Evolutionary conservation across 176 grass and related monocot species (phyloP).

Genomic region (Eleusine indica): DNA sequence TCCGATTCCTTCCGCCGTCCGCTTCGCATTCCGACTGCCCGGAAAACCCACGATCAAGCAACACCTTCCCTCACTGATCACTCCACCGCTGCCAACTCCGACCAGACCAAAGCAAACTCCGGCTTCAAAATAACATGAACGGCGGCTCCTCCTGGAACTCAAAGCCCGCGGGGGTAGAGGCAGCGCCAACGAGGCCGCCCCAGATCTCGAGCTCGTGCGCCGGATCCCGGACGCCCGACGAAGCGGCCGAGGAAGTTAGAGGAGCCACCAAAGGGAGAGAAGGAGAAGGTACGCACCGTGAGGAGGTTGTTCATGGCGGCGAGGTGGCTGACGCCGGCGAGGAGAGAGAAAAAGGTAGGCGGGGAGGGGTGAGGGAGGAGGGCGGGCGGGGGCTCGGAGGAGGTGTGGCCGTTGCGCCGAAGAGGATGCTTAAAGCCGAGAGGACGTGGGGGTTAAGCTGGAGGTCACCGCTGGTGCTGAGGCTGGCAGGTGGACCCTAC

Average conservation of each 20-base stretch:
- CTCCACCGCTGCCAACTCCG: constrained; percentile 25
- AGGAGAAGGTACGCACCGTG: constrained; percentile 21
- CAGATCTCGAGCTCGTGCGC: constrained; percentile 45
- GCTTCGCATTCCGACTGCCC: not conserved
- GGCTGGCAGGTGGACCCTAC: not conserved
- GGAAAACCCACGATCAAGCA: constrained; percentile 10
- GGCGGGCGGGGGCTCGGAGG: not conserved
- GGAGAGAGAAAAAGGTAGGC: constrained; percentile 32
- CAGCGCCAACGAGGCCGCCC: not conserved
- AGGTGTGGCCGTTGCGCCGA: constrained; percentile 45
- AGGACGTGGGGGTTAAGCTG: constrained; percentile 5
- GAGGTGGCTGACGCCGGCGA: constrained; percentile 26
- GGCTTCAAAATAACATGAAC: not conserved
- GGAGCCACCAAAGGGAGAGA: not conserved
- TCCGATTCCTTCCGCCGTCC: not conserved
- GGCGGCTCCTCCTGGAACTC: not conserved
- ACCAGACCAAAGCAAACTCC: not conserved
- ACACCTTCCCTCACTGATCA: constrained; percentile 28
- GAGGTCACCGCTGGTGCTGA: not conserved
- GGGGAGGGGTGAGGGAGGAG: constrained; percentile 29
- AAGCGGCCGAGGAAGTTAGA: not conserved
- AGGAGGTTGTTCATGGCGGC: constrained; percentile 79
- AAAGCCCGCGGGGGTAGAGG: not conserved
- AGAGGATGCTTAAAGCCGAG: constrained; percentile 31
- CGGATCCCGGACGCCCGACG: constrained; percentile 27